Evolutionary conservation across 306 rosid species (phyloP).

Genomic region (Cicer bijugum): DNA sequence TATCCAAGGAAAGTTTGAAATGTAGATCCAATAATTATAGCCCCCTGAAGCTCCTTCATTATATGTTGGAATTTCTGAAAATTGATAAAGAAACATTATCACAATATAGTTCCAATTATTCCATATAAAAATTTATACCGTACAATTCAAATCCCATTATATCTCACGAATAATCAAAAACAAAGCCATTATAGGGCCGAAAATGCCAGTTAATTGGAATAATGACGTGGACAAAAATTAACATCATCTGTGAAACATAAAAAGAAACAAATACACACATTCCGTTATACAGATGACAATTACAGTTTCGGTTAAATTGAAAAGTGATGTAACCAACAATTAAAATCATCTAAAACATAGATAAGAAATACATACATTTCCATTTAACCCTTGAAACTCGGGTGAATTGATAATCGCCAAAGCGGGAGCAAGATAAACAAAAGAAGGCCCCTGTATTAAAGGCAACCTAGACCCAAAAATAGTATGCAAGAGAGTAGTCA

Average conservation of each 20-base stretch:
- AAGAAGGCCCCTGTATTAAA: conserved; percentile 93
- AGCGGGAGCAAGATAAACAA: conserved; percentile 90
- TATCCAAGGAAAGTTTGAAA: conserved; percentile 96
- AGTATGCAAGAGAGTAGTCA: conserved; percentile 86
- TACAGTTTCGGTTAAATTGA: not conserved
- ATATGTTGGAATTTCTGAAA: conserved; percentile 90
- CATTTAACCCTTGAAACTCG: conserved; percentile 83
- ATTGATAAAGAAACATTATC: conserved; percentile 20
- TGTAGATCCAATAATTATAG: conserved; percentile 83
- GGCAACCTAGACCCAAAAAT: conserved; percentile 92
- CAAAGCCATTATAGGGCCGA: conserved; percentile 7
- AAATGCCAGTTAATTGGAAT: not conserved
- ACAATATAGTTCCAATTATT: conserved; percentile 13
- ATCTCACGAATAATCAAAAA: not conserved
- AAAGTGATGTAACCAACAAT: conserved; percentile 1
- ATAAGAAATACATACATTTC: conserved; percentile 64
- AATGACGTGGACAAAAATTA: conserved; percentile 6
- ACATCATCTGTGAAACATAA: conserved; percentile 21
- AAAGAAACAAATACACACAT: conserved; percentile 54
- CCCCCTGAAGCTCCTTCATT: conserved; percentile 99
- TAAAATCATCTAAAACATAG: conserved; percentile 32
- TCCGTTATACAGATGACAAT: conserved; percentile 36
- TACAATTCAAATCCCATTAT: conserved; percentile 10
- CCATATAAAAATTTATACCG: conserved; percentile 1
- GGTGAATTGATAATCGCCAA: conserved; percentile 87